Evolutionary conservation across 2,329 filamentous ascomycete species (phyloP), one percentile per base, ranked within the genome.

Genomic region (Penicillium sp.): DNA sequence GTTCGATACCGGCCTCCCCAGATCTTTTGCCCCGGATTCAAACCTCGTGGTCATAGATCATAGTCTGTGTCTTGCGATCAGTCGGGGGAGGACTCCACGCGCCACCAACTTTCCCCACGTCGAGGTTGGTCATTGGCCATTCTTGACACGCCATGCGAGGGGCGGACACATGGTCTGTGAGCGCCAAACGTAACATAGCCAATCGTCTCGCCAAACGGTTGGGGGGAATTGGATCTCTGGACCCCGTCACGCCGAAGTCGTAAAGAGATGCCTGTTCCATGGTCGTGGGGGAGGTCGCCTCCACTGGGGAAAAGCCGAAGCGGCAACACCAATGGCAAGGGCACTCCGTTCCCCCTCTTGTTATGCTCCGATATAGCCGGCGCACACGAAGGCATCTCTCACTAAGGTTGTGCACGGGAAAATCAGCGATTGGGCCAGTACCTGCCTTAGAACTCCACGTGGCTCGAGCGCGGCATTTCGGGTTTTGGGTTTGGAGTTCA

Each of bases 131-230:
- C 36, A 63, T 63, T 63, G 61, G 61, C 41, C 29, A 45, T 44
- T 6, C 46, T 12, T 29, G 44, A 24, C 21, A 60, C 57, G 56
- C 61, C 61, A 63, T 62, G 59, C 61, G 61, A 63, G 61, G 61
- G 60, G 59, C 51, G 59, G 59, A 60, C 54, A 60, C 59, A 62
- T 63, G 61, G 61, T 54, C 61, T 56, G 58, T 61, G 58, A 53
- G 47, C 49, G 41, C 24, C 21, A 38, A 34, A 18, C 24, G 21
- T 18, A n/a, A 4, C 12, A 8, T 10, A 34, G 10, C 60, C 60
- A 63, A 63, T 63, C 18, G 26, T 24, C 7, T 15, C 34, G 31
- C 12, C 45, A 33, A 45, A 45, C 31, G 51, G 49, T 50, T 45
- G 39, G 3, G 49, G 44, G 51, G 43, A 42, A 45, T 45, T 44